Conservation (phyloP, 106 monocot species). For the Allium sativum region DNA sequence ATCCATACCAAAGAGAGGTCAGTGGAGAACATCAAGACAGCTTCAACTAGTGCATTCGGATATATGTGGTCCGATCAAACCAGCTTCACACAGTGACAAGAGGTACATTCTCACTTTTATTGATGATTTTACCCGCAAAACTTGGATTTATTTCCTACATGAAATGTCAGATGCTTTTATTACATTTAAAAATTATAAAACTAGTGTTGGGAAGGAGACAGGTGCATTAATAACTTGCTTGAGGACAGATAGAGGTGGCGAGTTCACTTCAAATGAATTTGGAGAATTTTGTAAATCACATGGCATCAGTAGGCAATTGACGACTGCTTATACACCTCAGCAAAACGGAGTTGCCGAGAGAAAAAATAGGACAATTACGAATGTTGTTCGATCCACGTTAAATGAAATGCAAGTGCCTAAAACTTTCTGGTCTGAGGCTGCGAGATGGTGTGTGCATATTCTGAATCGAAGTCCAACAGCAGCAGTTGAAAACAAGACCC, state of each 20-base stretch:
- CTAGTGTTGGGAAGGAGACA: slow-evolving; percentile 7
- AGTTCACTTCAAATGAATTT: slow-evolving; percentile 6
- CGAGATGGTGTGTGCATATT: slow-evolving; percentile 3
- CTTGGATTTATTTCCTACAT: slow-evolving; percentile 5
- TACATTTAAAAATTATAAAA: slow-evolving; percentile 3
- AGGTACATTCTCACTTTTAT: slow-evolving; percentile 1
- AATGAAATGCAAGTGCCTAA: neutral
- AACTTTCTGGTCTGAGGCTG: slow-evolving; percentile 1
- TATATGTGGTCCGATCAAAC: slow-evolving; percentile 5
- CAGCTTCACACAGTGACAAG: slow-evolving; percentile 2
- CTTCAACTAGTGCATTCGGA: slow-evolving; percentile 4
- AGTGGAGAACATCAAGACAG: neutral
- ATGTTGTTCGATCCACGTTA: neutral
- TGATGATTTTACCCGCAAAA: slow-evolving; percentile 6
- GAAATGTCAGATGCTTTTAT: slow-evolving; percentile 6
- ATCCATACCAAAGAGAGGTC: neutral
- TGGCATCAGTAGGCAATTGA: slow-evolving; percentile 4
- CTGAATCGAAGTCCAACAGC: slow-evolving; percentile 1
- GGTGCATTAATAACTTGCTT: neutral
- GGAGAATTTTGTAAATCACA: neutral
- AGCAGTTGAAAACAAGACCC: slow-evolving; percentile 1
- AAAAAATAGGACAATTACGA: slow-evolving; percentile 5
- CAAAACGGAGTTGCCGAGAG: slow-evolving; percentile 4
- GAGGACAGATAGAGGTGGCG: slow-evolving; percentile 1
- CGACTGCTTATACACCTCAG: slow-evolving; percentile 4